phyloP scores from a whole-genome alignment of 2,329 filamentous ascomycete species.

The Periglandula ipomoeae region DNA sequence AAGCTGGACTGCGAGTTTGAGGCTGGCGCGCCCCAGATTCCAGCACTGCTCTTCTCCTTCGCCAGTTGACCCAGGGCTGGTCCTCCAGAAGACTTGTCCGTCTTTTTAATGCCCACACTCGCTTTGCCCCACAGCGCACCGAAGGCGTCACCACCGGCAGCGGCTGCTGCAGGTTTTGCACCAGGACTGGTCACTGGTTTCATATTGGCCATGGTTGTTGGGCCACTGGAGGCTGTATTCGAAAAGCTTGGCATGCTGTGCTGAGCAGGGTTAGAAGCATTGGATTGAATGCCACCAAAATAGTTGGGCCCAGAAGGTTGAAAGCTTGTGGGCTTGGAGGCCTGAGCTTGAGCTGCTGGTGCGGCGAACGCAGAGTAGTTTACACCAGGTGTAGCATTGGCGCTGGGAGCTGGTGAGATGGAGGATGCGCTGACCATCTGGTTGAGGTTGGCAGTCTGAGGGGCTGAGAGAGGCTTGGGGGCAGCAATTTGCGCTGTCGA shows the following conservation, averaged over 20 bases:
- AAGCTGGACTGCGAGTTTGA: slow-evolving; percentile 23
- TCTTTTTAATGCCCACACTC: slow-evolving; percentile 67
- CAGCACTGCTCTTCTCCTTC: slow-evolving; percentile 94
- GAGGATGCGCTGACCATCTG: slow-evolving; percentile 74
- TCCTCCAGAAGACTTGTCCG: slow-evolving; percentile 48
- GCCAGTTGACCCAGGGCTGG: slow-evolving; percentile 87
- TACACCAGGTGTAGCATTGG: slow-evolving; percentile 43
- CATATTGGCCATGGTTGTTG: slow-evolving; percentile 33
- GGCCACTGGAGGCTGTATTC: slow-evolving; percentile 25
- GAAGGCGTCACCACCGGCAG: slow-evolving; percentile 72
- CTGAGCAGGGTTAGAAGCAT: slow-evolving; percentile 21
- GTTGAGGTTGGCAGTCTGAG: slow-evolving; percentile 70
- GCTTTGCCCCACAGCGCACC: slow-evolving; percentile 76
- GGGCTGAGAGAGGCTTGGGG: slow-evolving; percentile 76
- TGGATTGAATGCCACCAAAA: slow-evolving; percentile 68
- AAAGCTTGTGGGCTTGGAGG: slow-evolving; percentile 53
- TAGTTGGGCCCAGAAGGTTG: slow-evolving; percentile 85
- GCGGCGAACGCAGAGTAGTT: slow-evolving; percentile 55
- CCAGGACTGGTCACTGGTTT: slow-evolving; percentile 38
- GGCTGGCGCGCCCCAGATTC: slow-evolving; percentile 78
- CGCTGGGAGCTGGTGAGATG: slow-evolving; percentile 62
- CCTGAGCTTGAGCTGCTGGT: slow-evolving; percentile 29
- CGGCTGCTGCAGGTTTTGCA: slow-evolving; percentile 44
- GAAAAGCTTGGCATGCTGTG: slow-evolving; percentile 20
- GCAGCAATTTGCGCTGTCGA: slow-evolving; percentile 62